A percentile compares a stretch with the other conserved stretches of the same genome.
Conservation (phyloP, 164 flowering plant genomes). For the Chimonanthus praecox region DNA sequence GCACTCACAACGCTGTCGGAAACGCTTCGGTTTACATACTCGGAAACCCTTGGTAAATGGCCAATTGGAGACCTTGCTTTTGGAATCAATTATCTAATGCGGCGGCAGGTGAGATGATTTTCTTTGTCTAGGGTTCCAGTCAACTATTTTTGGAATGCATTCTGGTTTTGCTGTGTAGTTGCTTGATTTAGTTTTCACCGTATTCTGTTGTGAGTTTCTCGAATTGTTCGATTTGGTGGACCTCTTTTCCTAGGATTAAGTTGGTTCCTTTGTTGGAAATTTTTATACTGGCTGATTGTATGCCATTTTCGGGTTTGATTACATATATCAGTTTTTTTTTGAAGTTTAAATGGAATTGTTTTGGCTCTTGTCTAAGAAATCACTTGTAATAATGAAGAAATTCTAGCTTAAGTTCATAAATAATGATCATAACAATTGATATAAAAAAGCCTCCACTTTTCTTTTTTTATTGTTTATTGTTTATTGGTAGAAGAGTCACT, state of each 20-base stretch:
- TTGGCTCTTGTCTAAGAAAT: too few species aligned
- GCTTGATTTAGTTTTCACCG: neutral
- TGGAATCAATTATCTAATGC: constrained; percentile 87
- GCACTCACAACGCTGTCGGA: constrained; percentile 69
- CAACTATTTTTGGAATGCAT: neutral
- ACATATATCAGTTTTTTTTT: too few species aligned
- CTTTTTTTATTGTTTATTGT: too few species aligned
- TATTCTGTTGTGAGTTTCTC: too few species aligned
- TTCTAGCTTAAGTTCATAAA: too few species aligned
- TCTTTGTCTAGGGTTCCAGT: neutral
- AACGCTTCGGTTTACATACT: constrained; percentile 79
- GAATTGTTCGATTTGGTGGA: too few species aligned
- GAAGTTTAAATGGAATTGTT: too few species aligned
- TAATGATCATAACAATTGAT: too few species aligned
- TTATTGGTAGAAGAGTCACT: too few species aligned
- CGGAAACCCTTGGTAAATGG: constrained; percentile 97
- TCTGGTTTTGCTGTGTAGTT: neutral
- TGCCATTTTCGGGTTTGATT: too few species aligned
- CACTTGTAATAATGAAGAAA: too few species aligned
- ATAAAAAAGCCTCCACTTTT: too few species aligned
- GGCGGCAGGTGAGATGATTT: constrained; percentile 56
- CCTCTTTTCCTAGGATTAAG: neutral
- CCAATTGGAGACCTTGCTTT: constrained; percentile 94
- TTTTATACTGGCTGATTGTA: neutral
- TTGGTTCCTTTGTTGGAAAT: neutral